Evolutionary conservation across 2,329 filamentous ascomycete species (phyloP), one percentile per base, ranked within the genome.

Genomic region (Didymella sp.): DNA sequence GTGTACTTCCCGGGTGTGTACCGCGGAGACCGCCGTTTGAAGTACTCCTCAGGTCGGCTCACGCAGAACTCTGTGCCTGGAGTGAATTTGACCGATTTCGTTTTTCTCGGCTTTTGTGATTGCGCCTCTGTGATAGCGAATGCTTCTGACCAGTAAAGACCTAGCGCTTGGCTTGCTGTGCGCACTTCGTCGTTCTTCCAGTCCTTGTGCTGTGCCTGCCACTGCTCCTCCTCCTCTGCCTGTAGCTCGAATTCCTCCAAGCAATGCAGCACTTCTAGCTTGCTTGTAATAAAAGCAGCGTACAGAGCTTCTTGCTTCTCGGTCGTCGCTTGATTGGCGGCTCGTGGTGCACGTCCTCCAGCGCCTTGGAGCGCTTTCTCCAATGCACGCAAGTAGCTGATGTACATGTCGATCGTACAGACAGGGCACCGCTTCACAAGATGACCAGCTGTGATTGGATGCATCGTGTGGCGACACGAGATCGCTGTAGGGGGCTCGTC

Each of bases 1-100:
- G 62, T 62, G 43, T 71, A 69, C 22, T 67, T 69, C 11, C 70
- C 70, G 15, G 69, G 64, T 27, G 72, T 65, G 31, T 73, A 73
- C n/a, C 71, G 67, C 12, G 62, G 67, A 4, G 67, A 71, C 40
- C 59, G 61, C 38, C 62, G 60, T 46, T 65, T 63, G 21, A 69
- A 73, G 51, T 72, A 72, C 12, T 57, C 57, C 45, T 61, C 51
- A 2, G 66, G 62, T 19, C 71, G 61, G 13, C 70, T 63, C 1
- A 56, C 58, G 15, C 59, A 50, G 22, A 71, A 71, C 17, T 57
- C 54, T 2, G 70, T 73, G 24, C 63, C 62, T 13, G 63, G 46
- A 1, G 58, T 43, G 41, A 73, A 73, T 5, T 24, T 48, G 2
- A 73, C 62, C 8, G 45, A 53, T 9, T 60, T 57, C 13, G 51